phyloP scores from a whole-genome alignment of 1,284 basidiomycete genomes.

The Garcileccinum viscosum region DNA sequence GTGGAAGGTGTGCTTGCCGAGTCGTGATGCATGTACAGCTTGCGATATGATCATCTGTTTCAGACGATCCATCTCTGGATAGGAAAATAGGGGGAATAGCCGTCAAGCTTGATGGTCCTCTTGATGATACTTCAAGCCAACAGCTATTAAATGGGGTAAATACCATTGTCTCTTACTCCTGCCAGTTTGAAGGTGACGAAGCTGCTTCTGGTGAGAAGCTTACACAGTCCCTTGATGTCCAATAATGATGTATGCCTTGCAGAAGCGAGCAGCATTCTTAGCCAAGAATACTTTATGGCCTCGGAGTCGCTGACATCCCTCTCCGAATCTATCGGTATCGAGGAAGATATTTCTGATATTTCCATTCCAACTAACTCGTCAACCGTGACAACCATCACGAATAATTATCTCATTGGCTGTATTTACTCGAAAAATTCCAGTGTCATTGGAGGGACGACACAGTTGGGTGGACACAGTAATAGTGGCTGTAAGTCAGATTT shows the following conservation, averaged over 20 bases:
- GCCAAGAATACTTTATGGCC: not conserved
- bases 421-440: slow-evolving; percentile 10
- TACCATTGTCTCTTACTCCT: not conserved
- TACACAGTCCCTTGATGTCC: not conserved
- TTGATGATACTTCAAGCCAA: slow-evolving; percentile 12
- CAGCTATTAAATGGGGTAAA: not conserved
- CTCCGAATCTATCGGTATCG: too few species aligned
- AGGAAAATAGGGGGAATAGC: slow-evolving; percentile 5
- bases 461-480: slow-evolving; percentile 10
- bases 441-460: slow-evolving; percentile 6
- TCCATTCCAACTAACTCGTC: not conserved
- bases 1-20: slow-evolving; percentile 1
- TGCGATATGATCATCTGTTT: not conserved
- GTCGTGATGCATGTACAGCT: not conserved
- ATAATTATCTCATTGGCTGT: slow-evolving; percentile 2
- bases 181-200: not conserved
- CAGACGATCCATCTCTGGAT: slow-evolving; percentile 4
- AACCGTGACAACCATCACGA: not conserved
- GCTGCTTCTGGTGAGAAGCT: not conserved
- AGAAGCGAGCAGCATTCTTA: not conserved
- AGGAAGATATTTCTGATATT: not conserved
- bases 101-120: slow-evolving; percentile 11
- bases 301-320: slow-evolving; percentile 7
- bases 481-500: slow-evolving; percentile 10
- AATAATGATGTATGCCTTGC: not conserved